Evolutionary conservation across 139 green algal species (phyloP).

Genomic region (Closterium sp.): DNA sequence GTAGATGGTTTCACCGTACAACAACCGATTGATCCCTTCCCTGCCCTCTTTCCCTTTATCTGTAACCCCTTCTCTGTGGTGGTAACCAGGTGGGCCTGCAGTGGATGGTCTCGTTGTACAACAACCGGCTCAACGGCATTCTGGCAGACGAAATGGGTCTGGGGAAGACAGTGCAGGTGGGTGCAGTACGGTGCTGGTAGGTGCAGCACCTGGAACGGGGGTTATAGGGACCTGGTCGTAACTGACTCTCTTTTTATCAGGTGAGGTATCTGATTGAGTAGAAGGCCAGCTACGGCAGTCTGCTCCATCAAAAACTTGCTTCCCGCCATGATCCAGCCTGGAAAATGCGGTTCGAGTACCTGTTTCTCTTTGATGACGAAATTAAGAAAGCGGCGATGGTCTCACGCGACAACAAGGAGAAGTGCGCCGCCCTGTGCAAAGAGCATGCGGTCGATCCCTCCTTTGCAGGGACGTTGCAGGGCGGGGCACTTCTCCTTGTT

Average conservation of each 20-base stretch:
- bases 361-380: too few species aligned
- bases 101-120: constrained; percentile 97
- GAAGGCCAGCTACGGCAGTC: neutral
- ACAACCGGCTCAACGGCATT: constrained; percentile 95
- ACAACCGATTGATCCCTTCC: neutral
- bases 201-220: neutral
- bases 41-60: neutral
- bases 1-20: too few species aligned
- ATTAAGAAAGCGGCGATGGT: too few species aligned
- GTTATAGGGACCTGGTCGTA: neutral
- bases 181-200: constrained; percentile 40
- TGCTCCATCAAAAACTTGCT: too few species aligned
- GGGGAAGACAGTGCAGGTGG: constrained; percentile 91
- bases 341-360: too few species aligned
- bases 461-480: too few species aligned
- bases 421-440: too few species aligned
- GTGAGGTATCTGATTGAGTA: constrained; percentile 1
- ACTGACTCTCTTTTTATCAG: too few species aligned
- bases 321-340: too few species aligned
- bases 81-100: constrained; percentile 67
- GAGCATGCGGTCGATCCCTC: too few species aligned
- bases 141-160: constrained; percentile 96
- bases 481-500: too few species aligned
- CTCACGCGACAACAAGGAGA: too few species aligned
- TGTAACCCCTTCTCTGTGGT: neutral